Conservation (phyloP, 2,329 filamentous ascomycete genomes). For the Verticillium dahliae region DNA sequence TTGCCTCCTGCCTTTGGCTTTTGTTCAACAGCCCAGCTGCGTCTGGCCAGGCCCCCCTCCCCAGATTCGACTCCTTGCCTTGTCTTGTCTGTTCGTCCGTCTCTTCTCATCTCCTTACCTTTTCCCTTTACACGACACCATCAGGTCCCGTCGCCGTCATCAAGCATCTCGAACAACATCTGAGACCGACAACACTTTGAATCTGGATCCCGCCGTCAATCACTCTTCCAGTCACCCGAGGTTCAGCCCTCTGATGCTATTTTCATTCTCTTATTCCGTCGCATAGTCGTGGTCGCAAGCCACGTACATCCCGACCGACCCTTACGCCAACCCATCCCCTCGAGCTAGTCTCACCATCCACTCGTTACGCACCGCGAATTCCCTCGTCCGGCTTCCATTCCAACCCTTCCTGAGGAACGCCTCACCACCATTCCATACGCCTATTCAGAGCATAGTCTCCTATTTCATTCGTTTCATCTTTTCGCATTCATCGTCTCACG, state of each 20-base stretch:
- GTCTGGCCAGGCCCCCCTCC: background rate
- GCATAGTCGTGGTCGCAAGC: background rate
- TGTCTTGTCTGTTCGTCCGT: background rate
- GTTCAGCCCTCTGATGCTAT: background rate
- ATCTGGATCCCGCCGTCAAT: background rate
- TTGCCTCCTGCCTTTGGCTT: too few species aligned
- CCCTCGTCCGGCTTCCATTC: constrained; percentile 2
- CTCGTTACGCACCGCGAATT: constrained; percentile 9
- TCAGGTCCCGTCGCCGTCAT: background rate
- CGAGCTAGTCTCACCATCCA: constrained; percentile 14
- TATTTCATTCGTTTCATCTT: constrained; percentile 2
- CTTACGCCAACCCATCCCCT: background rate
- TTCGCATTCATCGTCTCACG: background rate
- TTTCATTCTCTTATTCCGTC: background rate
- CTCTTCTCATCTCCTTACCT: background rate
- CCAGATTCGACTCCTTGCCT: background rate
- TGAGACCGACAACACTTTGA: background rate
- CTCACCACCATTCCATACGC: background rate
- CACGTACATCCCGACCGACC: background rate
- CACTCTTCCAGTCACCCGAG: background rate
- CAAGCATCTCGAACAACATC: background rate
- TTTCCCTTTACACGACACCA: background rate
- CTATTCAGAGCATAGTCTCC: background rate
- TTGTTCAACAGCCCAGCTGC: background rate
- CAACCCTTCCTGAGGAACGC: background rate